A percentile compares a stretch with the other conserved stretches of the same genome.
These are phyloP conservation scores for Phanerochaete carnosa DNA, from an alignment of 768 basidiomycete genomes.

Conservation along the genomic window DNA sequence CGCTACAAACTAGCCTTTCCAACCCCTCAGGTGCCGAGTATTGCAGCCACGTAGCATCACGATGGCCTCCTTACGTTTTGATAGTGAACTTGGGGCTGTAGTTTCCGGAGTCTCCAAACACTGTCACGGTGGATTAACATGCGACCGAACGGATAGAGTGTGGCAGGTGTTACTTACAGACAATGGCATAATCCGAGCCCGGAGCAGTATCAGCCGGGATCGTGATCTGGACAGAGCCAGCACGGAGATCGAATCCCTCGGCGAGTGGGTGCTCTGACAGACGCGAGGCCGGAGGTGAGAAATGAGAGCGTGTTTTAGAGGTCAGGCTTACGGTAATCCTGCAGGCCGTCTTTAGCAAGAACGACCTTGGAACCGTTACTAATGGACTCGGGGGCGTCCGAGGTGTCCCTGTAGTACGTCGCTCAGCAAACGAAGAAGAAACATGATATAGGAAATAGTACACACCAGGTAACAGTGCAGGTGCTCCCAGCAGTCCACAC, in stretches of 20 bases:
- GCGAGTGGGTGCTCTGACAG: slow-evolving; percentile 42
- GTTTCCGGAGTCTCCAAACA: slow-evolving; percentile 48
- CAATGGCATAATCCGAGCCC: slow-evolving; percentile 42
- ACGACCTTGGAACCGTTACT: slow-evolving; percentile 35
- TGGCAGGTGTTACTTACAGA: slow-evolving; percentile 39
- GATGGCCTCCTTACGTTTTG: not conserved
- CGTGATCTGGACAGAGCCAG: slow-evolving; percentile 35
- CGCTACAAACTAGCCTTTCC: no score
- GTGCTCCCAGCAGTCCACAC: slow-evolving; percentile 36
- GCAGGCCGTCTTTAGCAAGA: slow-evolving; percentile 38
- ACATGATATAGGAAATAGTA: not conserved
- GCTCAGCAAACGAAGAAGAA: slow-evolving; percentile 16
- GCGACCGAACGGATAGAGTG: not conserved
- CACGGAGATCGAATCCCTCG: slow-evolving; percentile 36
- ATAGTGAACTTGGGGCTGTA: slow-evolving; percentile 27
- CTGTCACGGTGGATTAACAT: slow-evolving; percentile 20
- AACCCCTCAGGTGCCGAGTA: no score
- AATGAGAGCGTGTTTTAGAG: not conserved
- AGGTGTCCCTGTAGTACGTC: slow-evolving; percentile 33
- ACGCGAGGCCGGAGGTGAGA: not conserved
- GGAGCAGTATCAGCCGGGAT: slow-evolving; percentile 33
- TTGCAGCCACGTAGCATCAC: no score
- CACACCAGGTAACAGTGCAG: slow-evolving; percentile 46
- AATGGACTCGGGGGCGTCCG: slow-evolving; percentile 37
- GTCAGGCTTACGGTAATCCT: slow-evolving; percentile 41